Conservation (phyloP, 805 yeast genomes). For the Starmerella gropengiesseri region DNA sequence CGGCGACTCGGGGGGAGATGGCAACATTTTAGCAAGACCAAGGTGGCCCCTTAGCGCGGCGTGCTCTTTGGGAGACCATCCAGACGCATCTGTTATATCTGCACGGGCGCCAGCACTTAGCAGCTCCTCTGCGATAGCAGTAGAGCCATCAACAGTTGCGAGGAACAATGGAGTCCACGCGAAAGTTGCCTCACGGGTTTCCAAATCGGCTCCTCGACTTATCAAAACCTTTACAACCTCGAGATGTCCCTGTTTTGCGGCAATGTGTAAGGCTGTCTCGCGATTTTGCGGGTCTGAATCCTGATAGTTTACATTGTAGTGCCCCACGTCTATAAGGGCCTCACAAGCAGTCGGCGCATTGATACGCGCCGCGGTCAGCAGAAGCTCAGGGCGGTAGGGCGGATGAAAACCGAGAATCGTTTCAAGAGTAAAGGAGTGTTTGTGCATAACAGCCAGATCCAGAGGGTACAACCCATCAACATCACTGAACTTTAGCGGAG, state of each 20-base stretch:
- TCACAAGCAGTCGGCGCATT: constrained; percentile 47
- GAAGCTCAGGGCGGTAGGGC: constrained; percentile 27
- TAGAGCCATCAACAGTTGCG: constrained; percentile 78
- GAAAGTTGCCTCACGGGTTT: constrained; percentile 62
- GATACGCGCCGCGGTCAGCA: constrained; percentile 59
- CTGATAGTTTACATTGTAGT: constrained; percentile 49
- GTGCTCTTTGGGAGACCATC: constrained; percentile 98
- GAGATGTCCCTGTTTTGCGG: constrained; percentile 51
- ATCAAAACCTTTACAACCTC: constrained; percentile 51
- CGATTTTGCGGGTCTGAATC: constrained; percentile 35
- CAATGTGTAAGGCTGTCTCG: constrained; percentile 78
- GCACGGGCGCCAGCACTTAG: constrained; percentile 44
- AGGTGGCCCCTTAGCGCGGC: constrained; percentile 85
- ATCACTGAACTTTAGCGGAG: constrained; percentile 35
- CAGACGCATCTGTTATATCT: constrained; percentile 61
- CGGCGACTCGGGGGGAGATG: constrained; percentile 17
- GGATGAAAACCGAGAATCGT: constrained; percentile 39
- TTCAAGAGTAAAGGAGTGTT: constrained; percentile 65
- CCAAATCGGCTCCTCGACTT: constrained; percentile 54
- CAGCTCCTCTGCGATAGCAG: constrained; percentile 45
- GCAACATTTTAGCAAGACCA: constrained; percentile 49
- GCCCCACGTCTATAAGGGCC: constrained; percentile 38
- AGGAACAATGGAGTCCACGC: constrained; percentile 93
- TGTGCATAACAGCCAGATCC: constrained; percentile 71
- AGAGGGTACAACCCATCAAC: constrained; percentile 71